Conservation (phyloP, 2,329 filamentous ascomycete species). For the Xylaria sp. region DNA sequence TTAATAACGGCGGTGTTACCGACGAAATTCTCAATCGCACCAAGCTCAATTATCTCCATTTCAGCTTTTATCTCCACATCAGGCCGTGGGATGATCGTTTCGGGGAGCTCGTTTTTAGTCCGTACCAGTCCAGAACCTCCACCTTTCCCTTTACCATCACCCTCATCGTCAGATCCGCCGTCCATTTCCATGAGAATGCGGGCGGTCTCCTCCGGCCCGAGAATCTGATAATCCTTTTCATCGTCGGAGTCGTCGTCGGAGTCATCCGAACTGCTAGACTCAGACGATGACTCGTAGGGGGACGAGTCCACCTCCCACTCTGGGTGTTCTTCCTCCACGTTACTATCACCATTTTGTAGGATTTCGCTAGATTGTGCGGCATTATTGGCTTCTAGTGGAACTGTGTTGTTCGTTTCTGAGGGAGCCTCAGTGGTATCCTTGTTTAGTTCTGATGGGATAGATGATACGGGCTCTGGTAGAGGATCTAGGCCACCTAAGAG, state of each 20-base stretch:
- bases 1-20: constrained; percentile 83
- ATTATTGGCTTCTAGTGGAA: neutral
- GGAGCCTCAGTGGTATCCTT: neutral
- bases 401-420: neutral
- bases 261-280: constrained; percentile 68
- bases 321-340: constrained; percentile 58
- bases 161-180: constrained; percentile 81
- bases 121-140: constrained; percentile 66
- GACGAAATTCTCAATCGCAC: constrained; percentile 79
- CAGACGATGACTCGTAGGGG: constrained; percentile 75
- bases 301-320: constrained; percentile 90
- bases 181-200: constrained; percentile 87
- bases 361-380: constrained; percentile 5
- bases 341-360: constrained; percentile 12
- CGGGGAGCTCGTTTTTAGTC: constrained; percentile 82
- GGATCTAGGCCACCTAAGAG: constrained; percentile 48
- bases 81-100: constrained; percentile 76
- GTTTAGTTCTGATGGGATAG: constrained; percentile 11
- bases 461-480: constrained; percentile 34
- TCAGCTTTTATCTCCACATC: constrained; percentile 80
- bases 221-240: constrained; percentile 69
- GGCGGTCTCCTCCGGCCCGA: constrained; percentile 85
- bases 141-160: constrained; percentile 62
- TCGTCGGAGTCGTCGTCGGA: constrained; percentile 66
- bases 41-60: constrained; percentile 81